These are phyloP conservation scores for Ilyonectria robusta DNA, from an alignment of 2,329 filamentous ascomycete species.

Conservation along the genomic window DNA sequence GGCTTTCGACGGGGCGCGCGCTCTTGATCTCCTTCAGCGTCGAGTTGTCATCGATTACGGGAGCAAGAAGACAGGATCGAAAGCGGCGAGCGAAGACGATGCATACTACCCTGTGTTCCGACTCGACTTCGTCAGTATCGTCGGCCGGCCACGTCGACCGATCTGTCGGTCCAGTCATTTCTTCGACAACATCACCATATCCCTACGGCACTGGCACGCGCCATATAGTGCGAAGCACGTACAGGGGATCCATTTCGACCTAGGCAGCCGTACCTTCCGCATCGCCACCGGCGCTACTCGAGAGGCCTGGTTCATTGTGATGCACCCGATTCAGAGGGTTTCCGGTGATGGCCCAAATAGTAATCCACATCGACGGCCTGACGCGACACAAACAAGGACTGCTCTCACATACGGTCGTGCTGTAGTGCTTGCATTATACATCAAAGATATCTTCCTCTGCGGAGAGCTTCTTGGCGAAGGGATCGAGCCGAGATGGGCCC, in stretches of 20 bases:
- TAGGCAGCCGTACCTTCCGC: constrained; percentile 11
- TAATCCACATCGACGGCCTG: neutral
- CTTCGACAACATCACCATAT: constrained; percentile 23
- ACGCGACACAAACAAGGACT: constrained; percentile 2
- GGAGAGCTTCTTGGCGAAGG: constrained; percentile 12
- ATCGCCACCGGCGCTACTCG: constrained; percentile 14
- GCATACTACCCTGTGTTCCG: constrained; percentile 7
- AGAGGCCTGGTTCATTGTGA: constrained; percentile 19
- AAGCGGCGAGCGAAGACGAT: constrained; percentile 13
- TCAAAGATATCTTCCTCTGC: neutral
- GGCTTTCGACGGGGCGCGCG: too few relatives aligned
- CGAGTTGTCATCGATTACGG: neutral
- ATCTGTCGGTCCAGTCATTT: constrained; percentile 5
- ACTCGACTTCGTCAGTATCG: constrained; percentile 6
- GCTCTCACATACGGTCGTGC: neutral
- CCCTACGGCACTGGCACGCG: constrained; percentile 8
- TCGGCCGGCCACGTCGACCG: constrained; percentile 8
- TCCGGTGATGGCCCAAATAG: neutral
- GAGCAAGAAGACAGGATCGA: constrained; percentile 1
- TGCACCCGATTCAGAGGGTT: constrained; percentile 12
- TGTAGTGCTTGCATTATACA: too few relatives aligned
- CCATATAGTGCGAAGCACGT: constrained; percentile 21
- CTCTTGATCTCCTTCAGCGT: too few relatives aligned
- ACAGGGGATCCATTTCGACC: neutral
- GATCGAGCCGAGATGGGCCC: constrained; percentile 5